Evolutionary conservation across 2,329 filamentous ascomycete species (phyloP), one percentile per base, ranked within the genome.

Genomic region (Scolecobasidium constrictum): DNA sequence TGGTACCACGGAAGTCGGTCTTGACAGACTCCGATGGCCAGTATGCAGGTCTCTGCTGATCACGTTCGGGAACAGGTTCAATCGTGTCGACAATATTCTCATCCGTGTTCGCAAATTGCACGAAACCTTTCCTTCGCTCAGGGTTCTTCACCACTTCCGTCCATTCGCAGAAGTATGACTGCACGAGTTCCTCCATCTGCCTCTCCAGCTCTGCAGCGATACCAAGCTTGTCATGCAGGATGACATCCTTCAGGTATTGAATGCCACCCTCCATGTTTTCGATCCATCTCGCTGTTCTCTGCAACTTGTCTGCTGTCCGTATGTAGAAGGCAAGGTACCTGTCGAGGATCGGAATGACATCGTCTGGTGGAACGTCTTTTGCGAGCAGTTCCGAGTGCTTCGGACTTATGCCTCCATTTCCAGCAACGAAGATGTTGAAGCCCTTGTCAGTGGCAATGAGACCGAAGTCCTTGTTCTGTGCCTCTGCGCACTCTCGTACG

Each of bases 301-400:
- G 86, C 1, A 94, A 76, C 56, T 84, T 87, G 65, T 94, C 87
- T 35, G 86, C 87, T 1, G 88, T 93, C 50, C 86, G 83, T 54
- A 94, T 92, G 65, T 94, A 94, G 68, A 94, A 90, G 64, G 88
- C 86, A 18, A 94, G 73, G 56, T 92, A 94, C 35, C 88, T 80
- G 59, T 94, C 88, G 3, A 94, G 69, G 45, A 94, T 83, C 1
- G 85, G 78, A 6, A 94, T 72, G 6, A 94, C 80, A 53, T 93
- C 83, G 40, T 85, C 78, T 0, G 85, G 83, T 1, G 85, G 77
- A 0, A 94, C 86, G 53, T 94, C 86, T 57, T 87, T 88, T 46
- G 85, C 86, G 1, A 94, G 73, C 2, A 94, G 71, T 53, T 93
- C 85, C 1, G 81, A 78, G 57, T 94, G 87, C 28, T 75, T 71